Conservation (phyloP, 2,329 filamentous ascomycete genomes). For the Trichoderma afroharzianum region DNA sequence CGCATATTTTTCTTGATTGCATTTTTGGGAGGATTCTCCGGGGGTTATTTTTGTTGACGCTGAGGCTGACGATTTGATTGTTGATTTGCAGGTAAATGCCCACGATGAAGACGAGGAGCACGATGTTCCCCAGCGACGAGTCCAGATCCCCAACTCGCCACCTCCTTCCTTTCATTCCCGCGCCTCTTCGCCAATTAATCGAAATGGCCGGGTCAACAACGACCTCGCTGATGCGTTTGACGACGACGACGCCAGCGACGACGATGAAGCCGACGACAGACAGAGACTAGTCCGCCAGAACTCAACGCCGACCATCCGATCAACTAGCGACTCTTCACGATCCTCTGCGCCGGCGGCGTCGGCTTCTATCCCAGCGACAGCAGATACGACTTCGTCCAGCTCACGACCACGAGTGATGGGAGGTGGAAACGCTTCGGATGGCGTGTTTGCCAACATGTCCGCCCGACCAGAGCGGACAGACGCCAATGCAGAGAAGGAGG, state of each 20-base stretch:
- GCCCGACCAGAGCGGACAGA: constrained; percentile 83
- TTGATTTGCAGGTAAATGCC: constrained; percentile 49
- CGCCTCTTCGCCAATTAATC: constrained; percentile 57
- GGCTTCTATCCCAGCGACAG: constrained; percentile 24
- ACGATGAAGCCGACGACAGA: constrained; percentile 74
- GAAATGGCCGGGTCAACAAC: constrained; percentile 57
- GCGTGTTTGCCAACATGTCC: constrained; percentile 91
- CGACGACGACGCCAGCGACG: constrained; percentile 71
- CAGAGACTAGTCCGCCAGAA: constrained; percentile 78
- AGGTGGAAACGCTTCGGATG: constrained; percentile 77
- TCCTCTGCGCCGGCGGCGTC: background rate
- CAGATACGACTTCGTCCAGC: constrained; percentile 30
- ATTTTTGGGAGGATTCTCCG: background rate
- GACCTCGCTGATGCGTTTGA: constrained; percentile 93
- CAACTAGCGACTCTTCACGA: constrained; percentile 10
- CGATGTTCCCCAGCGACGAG: constrained; percentile 18
- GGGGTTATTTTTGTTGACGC: background rate
- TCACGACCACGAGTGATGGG: constrained; percentile 57
- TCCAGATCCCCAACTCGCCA: constrained; percentile 57
- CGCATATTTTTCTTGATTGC: background rate
- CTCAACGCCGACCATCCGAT: constrained; percentile 30
- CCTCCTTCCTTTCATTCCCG: constrained; percentile 87
- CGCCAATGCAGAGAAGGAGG: constrained; percentile 65
- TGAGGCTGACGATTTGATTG: constrained; percentile 18
- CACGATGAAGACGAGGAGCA: constrained; percentile 52